Conservation (phyloP, 768 basidiomycete species). For the Neoboletus brunneissimus region DNA sequence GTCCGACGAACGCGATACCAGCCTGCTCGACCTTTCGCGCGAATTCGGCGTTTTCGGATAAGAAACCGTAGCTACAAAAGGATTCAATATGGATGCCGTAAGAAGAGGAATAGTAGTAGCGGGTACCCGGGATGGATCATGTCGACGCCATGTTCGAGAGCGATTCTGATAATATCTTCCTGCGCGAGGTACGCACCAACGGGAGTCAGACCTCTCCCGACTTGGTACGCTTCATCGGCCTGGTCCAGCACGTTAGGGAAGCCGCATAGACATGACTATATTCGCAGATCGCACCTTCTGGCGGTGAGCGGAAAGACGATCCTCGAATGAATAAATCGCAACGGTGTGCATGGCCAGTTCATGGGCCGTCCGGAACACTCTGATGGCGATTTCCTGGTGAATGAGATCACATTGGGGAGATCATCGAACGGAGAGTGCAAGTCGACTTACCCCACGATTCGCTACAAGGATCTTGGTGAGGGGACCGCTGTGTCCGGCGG, state of each 20-base stretch:
- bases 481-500: constrained; percentile 87
- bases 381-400: constrained; percentile 92
- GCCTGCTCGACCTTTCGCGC: constrained; percentile 98
- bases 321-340: constrained; percentile 97
- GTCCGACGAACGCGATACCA: constrained; percentile 95
- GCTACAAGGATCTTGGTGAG: constrained; percentile 91
- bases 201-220: constrained; percentile 93
- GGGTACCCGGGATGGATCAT: constrained; percentile 98
- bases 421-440: constrained; percentile 5
- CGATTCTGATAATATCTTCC: constrained; percentile 94
- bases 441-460: constrained; percentile 74
- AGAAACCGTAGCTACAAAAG: constrained; percentile 81
- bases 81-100: constrained; percentile 2
- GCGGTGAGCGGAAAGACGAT: constrained; percentile 93
- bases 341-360: constrained; percentile 99
- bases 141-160: constrained; percentile 97
- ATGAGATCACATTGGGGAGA: constrained; percentile 4
- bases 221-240: constrained; percentile 99
- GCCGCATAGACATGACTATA: constrained; percentile 28
- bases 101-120: not conserved
- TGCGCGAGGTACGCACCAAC: constrained; percentile 97
- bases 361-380: constrained; percentile 97
- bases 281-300: constrained; percentile 73
- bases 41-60: constrained; percentile 95
- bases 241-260: constrained; percentile 30